Base-by-base conservation (phyloP, 305 asterid species). In the Fraxinus xanthoxyloides region DNA sequence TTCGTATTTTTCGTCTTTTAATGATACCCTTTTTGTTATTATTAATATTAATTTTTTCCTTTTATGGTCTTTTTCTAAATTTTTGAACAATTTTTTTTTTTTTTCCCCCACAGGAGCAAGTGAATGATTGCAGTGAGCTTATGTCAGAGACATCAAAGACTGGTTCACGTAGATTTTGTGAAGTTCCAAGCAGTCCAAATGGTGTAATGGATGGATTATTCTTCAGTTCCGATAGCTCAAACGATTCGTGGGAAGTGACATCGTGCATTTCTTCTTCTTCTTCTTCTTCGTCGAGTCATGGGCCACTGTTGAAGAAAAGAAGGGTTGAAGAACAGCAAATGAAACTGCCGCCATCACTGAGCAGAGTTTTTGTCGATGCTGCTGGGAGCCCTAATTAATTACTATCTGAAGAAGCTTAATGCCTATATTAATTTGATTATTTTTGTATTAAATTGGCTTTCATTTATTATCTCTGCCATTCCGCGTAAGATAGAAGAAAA, bases 331-430 rank as follows among this genome's bases (percentile, higher is more conserved):
- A 91, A 56, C 90, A 92, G 80, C 87, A 84, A 32, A 89, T 90
- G 93, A 90, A 85, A 82, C 54, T 91, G 90, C 89, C 89, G 90
- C 89, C 89, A 48, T 84, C 91, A 17, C 38, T 87, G 79, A 61
- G 80, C 88, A 90, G 91, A 81, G 92, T 88, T 34, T 91, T 90
- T 81, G 88, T 90, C 63, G 93, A 86, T 67, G 87, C 86, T 23
- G 79, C 82, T 75, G 89, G 87, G 34, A 91, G 89, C 80, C 94
- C 93, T 54, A 90, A 83, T 76, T 91, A 59, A 35, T 15, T n/a
- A 6, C 76, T 70, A 77, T 59, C 56, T 73, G 2, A 17, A 38
- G 19, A 77, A n/a, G 74, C 36, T 67, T 10, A 67, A 12, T 75
- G 51, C 73, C 46, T 35, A 74, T 69, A 56, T 72, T 76, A 59